phyloP scores from a whole-genome alignment of 108 stramenopile genomes.

The Mayamaea pseudoterrestris region DNA sequence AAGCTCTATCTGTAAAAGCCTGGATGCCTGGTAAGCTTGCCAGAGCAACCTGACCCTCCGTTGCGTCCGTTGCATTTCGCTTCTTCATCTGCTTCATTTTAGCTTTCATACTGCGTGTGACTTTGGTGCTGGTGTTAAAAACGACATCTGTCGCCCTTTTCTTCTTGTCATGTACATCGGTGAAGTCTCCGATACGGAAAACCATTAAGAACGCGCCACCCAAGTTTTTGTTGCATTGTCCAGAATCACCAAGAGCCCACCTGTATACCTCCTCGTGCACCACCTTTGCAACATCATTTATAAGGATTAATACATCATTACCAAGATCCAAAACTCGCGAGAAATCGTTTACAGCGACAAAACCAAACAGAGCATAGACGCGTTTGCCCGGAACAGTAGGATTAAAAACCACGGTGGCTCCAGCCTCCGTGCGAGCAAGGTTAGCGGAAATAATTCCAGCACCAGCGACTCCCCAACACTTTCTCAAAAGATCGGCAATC shows the following conservation, averaged over 20 bases:
- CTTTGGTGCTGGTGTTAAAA: conserved; percentile 25
- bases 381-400: conserved; percentile 81
- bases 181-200: conserved; percentile 72
- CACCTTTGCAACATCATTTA: conserved; percentile 88
- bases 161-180: conserved; percentile 46
- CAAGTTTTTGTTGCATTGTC: conserved; percentile 96
- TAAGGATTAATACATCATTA: conserved; percentile 90
- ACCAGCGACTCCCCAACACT: conserved; percentile 96
- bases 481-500: conserved; percentile 86
- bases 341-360: conserved; percentile 87
- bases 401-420: conserved; percentile 74
- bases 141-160: conserved; percentile 54
- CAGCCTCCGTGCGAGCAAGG: conserved; percentile 59
- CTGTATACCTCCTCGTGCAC: conserved; percentile 85
- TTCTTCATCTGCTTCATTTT: conserved; percentile 4
- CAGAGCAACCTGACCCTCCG: conserved; percentile 25
- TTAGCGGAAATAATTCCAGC: conserved; percentile 94
- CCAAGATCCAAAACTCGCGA: conserved; percentile 67
- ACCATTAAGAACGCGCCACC: conserved; percentile 92
- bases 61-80: background rate
- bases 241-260: conserved; percentile 78
- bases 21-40: conserved; percentile 66
- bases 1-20: conserved; percentile 67
- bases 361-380: conserved; percentile 90
- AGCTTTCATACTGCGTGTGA: no score